Percentiles rank a stretch among this genome's conserved stretches.
Conservation (phyloP, 768 basidiomycete species). For the Termitomyces sp. region DNA sequence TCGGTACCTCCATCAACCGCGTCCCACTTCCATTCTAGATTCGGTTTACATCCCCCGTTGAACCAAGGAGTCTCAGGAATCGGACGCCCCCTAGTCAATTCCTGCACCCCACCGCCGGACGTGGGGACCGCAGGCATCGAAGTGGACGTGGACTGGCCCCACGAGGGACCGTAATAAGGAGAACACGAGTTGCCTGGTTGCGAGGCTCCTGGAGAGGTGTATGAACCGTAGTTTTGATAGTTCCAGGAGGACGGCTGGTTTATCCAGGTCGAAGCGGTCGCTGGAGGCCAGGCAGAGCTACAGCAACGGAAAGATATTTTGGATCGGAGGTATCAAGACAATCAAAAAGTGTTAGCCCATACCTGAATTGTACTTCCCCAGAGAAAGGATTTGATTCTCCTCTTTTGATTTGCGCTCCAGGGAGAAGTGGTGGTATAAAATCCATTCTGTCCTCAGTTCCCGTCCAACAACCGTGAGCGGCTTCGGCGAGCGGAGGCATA, state of each 20-base stretch:
- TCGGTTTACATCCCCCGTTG: not conserved
- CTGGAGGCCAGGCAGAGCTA: not conserved
- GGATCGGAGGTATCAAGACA: not conserved
- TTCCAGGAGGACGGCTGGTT: too few relatives aligned
- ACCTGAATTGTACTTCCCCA: not conserved
- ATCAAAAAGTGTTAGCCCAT: not conserved
- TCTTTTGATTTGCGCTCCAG: not conserved
- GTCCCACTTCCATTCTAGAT: not conserved
- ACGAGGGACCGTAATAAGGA: not conserved
- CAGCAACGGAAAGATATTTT: not conserved
- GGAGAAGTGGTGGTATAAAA: not conserved
- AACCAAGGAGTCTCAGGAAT: not conserved
- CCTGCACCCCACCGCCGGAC: not conserved
- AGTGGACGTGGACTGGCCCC: not conserved
- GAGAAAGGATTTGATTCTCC: not conserved
- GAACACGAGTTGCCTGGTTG: not conserved
- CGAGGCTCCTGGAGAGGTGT: too few relatives aligned
- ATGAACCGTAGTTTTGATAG: not conserved
- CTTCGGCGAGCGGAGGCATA: not conserved
- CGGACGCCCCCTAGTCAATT: not conserved
- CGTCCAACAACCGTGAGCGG: not conserved
- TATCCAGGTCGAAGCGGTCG: not conserved
- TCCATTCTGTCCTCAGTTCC: too few relatives aligned
- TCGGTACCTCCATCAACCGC: not conserved
- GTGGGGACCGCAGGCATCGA: too few relatives aligned